Evolutionary conservation across 2,329 filamentous ascomycete genomes (phyloP).

Genomic region (Aspergillus awamori): DNA sequence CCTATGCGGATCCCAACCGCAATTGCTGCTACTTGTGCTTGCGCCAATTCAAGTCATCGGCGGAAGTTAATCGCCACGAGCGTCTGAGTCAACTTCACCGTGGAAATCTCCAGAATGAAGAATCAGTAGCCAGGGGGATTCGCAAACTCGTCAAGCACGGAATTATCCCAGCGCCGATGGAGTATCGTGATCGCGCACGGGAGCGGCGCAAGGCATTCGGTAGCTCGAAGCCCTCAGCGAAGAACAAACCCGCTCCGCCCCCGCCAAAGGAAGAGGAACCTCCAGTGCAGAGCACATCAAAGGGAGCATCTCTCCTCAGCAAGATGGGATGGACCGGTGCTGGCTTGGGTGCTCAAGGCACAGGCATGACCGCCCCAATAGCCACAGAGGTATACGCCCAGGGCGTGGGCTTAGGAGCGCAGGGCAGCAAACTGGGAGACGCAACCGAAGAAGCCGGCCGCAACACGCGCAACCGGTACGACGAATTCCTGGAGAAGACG

Average conservation of each 20-base stretch:
- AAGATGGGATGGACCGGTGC: slow-evolving; percentile 57
- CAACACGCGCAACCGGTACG: slow-evolving; percentile 52
- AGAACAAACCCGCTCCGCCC: slow-evolving; percentile 26
- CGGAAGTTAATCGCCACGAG: slow-evolving; percentile 63
- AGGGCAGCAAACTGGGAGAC: slow-evolving; percentile 53
- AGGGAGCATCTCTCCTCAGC: slow-evolving; percentile 54
- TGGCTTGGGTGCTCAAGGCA: slow-evolving; percentile 52
- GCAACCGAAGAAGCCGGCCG: slow-evolving; percentile 52
- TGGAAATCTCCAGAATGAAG: slow-evolving; percentile 56
- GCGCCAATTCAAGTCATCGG: slow-evolving; percentile 58
- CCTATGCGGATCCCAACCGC: slow-evolving; percentile 62
- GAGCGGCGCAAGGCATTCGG: slow-evolving; percentile 52
- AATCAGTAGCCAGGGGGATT: slow-evolving; percentile 45
- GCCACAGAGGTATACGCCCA: slow-evolving; percentile 53
- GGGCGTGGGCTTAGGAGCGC: slow-evolving; percentile 53
- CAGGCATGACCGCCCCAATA: slow-evolving; percentile 52
- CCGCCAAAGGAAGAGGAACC: slow-evolving; percentile 36
- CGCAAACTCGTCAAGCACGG: slow-evolving; percentile 49
- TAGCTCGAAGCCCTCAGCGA: slow-evolving; percentile 26
- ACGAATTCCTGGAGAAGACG: slow-evolving; percentile 52
- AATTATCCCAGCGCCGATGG: slow-evolving; percentile 37
- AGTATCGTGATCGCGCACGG: slow-evolving; percentile 52
- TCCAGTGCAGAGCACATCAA: slow-evolving; percentile 41
- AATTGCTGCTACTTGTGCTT: slow-evolving; percentile 66
- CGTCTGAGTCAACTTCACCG: slow-evolving; percentile 60